Conservation (phyloP, 2,329 filamentous ascomycete genomes). For the Dactylellina haptotyla region DNA sequence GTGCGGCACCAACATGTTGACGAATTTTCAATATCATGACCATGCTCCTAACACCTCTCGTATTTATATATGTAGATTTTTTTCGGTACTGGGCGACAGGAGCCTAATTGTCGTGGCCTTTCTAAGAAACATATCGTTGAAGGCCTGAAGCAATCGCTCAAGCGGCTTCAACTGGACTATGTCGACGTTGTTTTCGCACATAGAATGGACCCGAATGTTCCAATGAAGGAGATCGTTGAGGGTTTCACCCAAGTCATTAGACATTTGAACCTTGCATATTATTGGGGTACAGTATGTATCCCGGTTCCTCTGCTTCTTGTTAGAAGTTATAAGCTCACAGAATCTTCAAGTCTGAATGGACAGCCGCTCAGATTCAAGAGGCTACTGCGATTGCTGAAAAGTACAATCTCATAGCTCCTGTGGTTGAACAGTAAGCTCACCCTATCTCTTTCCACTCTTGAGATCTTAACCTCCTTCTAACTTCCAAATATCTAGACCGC, state of each 20-base stretch:
- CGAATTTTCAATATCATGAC: constrained; percentile 8
- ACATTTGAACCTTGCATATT: constrained; percentile 71
- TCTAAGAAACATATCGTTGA: constrained; percentile 68
- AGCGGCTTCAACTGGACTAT: constrained; percentile 72
- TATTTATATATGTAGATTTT: constrained; percentile 63
- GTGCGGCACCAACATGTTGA: constrained; percentile 60
- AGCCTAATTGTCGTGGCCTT: constrained; percentile 68
- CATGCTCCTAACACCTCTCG: constrained; percentile 46
- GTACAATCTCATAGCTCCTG: constrained; percentile 70
- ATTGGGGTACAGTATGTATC: constrained; percentile 68
- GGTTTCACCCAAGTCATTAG: constrained; percentile 65
- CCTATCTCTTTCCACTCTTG: background rate
- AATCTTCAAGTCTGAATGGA: constrained; percentile 65
- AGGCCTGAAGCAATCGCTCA: constrained; percentile 69
- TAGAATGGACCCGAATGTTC: constrained; percentile 69
- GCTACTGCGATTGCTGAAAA: constrained; percentile 67
- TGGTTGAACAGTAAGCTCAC: constrained; percentile 63
- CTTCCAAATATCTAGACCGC: constrained; percentile 60
- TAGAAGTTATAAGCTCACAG: background rate
- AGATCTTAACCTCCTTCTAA: background rate
- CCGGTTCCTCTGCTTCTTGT: background rate
- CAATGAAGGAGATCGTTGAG: constrained; percentile 72
- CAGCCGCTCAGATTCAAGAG: constrained; percentile 69
- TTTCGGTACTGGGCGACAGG: constrained; percentile 69
- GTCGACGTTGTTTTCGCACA: constrained; percentile 74